Evolutionary conservation across 495 filamentous ascomycete species (phyloP).

Genomic region (Aspergillus sparsus): DNA sequence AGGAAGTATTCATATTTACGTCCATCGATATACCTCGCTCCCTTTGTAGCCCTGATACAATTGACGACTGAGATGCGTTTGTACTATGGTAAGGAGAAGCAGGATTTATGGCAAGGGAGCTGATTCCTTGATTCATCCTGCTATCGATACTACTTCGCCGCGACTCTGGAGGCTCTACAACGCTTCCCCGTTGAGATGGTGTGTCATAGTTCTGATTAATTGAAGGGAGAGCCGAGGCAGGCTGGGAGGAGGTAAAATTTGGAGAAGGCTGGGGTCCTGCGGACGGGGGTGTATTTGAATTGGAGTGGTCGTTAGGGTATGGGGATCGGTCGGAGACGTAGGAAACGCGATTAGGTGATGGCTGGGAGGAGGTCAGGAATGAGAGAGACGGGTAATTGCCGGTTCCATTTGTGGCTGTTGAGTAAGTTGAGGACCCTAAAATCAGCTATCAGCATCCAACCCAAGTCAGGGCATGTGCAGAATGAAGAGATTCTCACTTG

Average conservation of each 20-base stretch:
- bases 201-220: conserved; percentile 56
- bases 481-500: conserved; percentile 37
- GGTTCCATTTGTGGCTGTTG: conserved; percentile 50
- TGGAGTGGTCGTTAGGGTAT: conserved; percentile 43
- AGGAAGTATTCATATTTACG: conserved; percentile 53
- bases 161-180: conserved; percentile 54
- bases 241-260: conserved; percentile 43
- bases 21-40: conserved; percentile 54
- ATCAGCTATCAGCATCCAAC: conserved; percentile 28
- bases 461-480: conserved; percentile 1
- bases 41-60: conserved; percentile 62
- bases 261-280: conserved; percentile 50
- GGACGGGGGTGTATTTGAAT: conserved; percentile 47
- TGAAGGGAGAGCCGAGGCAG: conserved; percentile 46
- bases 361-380: conserved; percentile 52
- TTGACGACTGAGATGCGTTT: conserved; percentile 75
- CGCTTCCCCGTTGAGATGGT: conserved; percentile 47
- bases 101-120: conserved; percentile 65
- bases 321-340: conserved; percentile 49
- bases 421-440: conserved; percentile 58
- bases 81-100: conserved; percentile 71
- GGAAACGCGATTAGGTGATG: conserved; percentile 51
- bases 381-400: conserved; percentile 52
- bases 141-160: conserved; percentile 79
- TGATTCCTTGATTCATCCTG: conserved; percentile 69